phyloP scores from a whole-genome alignment of 2,329 filamentous ascomycete species.

The Periconia sp. region DNA sequence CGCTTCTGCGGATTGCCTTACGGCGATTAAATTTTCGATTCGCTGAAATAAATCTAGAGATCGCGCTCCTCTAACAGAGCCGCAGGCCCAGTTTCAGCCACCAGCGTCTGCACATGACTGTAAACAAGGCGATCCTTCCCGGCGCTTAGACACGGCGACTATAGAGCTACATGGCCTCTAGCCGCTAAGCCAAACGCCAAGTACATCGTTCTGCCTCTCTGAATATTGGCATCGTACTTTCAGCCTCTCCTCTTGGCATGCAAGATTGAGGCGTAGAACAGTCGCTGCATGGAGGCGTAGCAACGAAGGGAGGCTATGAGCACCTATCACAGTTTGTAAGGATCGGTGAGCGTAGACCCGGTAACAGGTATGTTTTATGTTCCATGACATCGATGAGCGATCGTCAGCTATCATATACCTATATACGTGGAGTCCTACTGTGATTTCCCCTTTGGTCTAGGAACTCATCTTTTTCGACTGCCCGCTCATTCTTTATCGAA shows the following conservation, averaged over 20 bases:
- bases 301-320: constrained; percentile 4
- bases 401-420: background rate
- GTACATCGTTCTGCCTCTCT: background rate
- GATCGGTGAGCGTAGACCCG: background rate
- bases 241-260: constrained; percentile 9
- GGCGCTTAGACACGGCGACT: background rate
- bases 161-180: background rate
- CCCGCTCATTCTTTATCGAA: background rate
- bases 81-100: no score
- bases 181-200: no score
- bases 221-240: background rate
- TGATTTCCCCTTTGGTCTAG: no score
- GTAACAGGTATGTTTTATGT: constrained; percentile 1
- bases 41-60: no score
- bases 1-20: no score
- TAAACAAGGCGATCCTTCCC: background rate
- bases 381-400: background rate
- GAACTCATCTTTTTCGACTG: background rate
- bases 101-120: no score
- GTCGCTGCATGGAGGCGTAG: constrained; percentile 4
- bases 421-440: background rate
- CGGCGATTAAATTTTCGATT: no score
- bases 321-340: background rate
- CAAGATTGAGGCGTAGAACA: constrained; percentile 4
- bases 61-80: no score